phyloP scores from a whole-genome alignment of 2,329 filamentous ascomycete genomes.

The Pyricularia sp. region DNA sequence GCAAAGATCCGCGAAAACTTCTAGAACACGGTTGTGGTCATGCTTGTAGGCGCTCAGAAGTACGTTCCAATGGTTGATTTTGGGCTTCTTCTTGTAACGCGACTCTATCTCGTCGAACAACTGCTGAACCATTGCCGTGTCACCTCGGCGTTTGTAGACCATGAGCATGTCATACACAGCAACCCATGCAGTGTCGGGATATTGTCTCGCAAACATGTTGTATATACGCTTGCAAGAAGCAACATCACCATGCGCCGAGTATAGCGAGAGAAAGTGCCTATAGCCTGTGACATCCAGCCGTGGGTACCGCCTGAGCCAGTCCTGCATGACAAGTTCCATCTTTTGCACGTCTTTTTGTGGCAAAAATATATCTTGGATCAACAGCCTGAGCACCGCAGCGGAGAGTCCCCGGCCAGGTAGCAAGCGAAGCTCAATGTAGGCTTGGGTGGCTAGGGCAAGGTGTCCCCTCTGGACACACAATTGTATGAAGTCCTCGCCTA shows the following conservation, averaged over 20 bases:
- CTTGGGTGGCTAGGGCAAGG: conserved; percentile 23
- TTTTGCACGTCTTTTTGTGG: conserved; percentile 25
- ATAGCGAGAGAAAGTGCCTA: conserved; percentile 38
- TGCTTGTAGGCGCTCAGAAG: conserved; percentile 62
- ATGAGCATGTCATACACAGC: conserved; percentile 54
- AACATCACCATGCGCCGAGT: conserved; percentile 38
- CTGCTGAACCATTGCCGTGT: conserved; percentile 47
- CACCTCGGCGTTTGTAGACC: conserved; percentile 60
- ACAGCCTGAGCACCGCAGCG: conserved; percentile 27
- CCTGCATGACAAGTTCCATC: conserved; percentile 36
- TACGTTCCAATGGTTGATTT: conserved; percentile 62
- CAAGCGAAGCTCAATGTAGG: conserved; percentile 37
- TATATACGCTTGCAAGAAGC: conserved; percentile 34
- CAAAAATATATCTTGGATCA: conserved; percentile 32
- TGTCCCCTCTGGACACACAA: conserved; percentile 18
- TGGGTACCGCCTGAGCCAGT: conserved; percentile 34
- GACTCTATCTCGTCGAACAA: conserved; percentile 53
- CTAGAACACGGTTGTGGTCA: conserved; percentile 57
- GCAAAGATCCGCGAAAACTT: conserved; percentile 52
- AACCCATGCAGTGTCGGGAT: conserved; percentile 17
- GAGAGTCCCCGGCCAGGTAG: conserved; percentile 28
- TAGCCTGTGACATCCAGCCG: conserved; percentile 34
- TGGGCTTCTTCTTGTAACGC: conserved; percentile 47
- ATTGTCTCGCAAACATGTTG: conserved; percentile 28
- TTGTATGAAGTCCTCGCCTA: conserved; percentile 36